Evolutionary conservation across 257 asterid genomes (phyloP), one percentile per base, ranked within the genome.

Genomic region (Solanum pimpinellifolium): DNA sequence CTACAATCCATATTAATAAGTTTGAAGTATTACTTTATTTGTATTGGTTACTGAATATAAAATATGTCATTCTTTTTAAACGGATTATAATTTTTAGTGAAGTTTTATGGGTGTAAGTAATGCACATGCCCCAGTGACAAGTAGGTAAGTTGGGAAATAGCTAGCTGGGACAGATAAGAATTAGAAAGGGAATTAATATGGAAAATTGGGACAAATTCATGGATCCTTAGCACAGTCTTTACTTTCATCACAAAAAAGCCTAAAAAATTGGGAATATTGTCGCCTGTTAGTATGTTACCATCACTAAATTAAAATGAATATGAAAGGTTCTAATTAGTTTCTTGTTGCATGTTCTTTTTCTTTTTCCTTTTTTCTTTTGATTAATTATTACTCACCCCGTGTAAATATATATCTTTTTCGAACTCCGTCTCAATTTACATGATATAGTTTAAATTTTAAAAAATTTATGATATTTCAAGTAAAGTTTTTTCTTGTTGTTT

Each of bases 141-240:
- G 85, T 88, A 85, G 94, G 89, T 88, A 89, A 87, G 91, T 86
- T 84, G 91, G 62, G 92, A 78, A 78, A 78, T 78, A 78, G 84
- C 84, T 77, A 77, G 65, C 84, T 78, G 65, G 96, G 91, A 88
- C 91, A 88, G 84, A 86, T 76, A 11, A 81, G 25, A 27, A 46
- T 21, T 59, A 59, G 78, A 69, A 31, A 76, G 60, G 89, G 84
- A 72, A 88, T 87, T 75, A 87, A 86, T 88, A 90, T 91, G 96
- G 94, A 93, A 23, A 84, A 41, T 27, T 68, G 68, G 87, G 81
- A 93, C 94, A 93, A 94, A 94, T 94, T 91, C 92, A 89, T 46
- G 89, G 88, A 85, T 85, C 87, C 91, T 86, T 75, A 86, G 59
- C 9, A 62, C 52, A 70, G 81, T 76, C 16, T 73, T 81, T 6